Percentiles rank a stretch among this genome's conserved stretches.
These are phyloP conservation scores for Puccinellia tenuiflora DNA, from an alignment of 176 grass and related monocot species.

Conservation along the genomic window DNA sequence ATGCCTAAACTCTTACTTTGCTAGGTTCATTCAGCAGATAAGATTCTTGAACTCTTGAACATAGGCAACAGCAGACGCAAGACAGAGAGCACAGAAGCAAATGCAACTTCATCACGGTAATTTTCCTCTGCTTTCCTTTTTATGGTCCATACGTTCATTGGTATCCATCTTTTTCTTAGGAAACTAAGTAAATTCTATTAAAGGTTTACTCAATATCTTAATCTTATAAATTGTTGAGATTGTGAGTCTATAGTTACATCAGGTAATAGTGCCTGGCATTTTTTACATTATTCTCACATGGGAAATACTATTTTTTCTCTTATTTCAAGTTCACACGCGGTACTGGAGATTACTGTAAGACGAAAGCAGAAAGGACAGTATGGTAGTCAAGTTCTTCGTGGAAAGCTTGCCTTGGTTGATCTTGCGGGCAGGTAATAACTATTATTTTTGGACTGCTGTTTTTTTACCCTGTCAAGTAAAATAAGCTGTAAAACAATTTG, in stretches of 20 bases:
- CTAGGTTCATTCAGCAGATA: conserved; percentile 96
- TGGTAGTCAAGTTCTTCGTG: conserved; percentile 83
- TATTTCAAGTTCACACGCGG: conserved; percentile 79
- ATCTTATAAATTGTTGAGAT: neutral
- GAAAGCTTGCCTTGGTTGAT: conserved; percentile 99
- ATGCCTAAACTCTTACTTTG: neutral
- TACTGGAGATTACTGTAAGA: conserved; percentile 94
- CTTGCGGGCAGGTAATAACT: conserved; percentile 76
- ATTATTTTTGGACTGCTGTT: conserved; percentile 10
- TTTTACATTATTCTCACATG: conserved; percentile 2
- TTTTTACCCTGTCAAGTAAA: neutral
- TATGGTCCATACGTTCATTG: neutral
- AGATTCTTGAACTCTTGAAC: conserved; percentile 97
- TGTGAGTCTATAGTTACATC: neutral
- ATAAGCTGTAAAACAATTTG: conserved; percentile 17
- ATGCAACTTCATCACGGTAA: conserved; percentile 94
- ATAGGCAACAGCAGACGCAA: conserved; percentile 95
- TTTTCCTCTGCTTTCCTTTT: conserved; percentile 1
- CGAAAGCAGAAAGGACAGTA: conserved; percentile 87
- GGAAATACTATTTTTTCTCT: conserved; percentile 1
- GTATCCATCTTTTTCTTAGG: neutral
- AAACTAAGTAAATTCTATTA: neutral
- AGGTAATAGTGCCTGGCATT: neutral
- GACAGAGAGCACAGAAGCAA: conserved; percentile 96
- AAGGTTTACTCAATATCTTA: neutral